A percentile compares a stretch with the other conserved stretches of the same genome.
These are phyloP conservation scores for Clonostachys solani DNA, from an alignment of 2,329 filamentous ascomycete species.

Conservation along the genomic window DNA sequence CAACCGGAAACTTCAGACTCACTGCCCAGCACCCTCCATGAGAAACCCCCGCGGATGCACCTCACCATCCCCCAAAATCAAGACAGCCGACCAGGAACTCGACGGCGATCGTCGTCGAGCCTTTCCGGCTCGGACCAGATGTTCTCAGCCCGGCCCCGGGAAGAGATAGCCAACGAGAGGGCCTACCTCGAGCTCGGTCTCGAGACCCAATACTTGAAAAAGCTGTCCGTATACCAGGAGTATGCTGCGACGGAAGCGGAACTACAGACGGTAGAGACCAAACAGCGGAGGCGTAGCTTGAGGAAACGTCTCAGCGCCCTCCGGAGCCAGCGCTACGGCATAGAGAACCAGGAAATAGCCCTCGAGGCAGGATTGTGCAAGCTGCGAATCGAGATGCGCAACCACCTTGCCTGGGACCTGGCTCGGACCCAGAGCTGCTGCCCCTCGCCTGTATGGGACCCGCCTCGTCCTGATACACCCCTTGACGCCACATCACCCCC, in stretches of 20 bases:
- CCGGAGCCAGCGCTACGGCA: conserved; percentile 34
- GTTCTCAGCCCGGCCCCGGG: conserved; percentile 31
- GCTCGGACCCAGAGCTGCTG: conserved; percentile 11
- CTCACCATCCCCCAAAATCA: not conserved
- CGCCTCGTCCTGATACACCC: conserved; percentile 8
- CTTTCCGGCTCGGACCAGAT: conserved; percentile 8
- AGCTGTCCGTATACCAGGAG: conserved; percentile 28
- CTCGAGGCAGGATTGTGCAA: conserved; percentile 43
- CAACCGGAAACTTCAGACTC: conserved; percentile 1
- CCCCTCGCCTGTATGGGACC: not conserved
- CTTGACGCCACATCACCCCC: conserved; percentile 19
- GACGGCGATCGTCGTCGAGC: not conserved
- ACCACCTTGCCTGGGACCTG: conserved; percentile 30
- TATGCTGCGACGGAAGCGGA: conserved; percentile 29
- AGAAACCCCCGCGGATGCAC: too few relatives aligned
- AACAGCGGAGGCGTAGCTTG: conserved; percentile 9
- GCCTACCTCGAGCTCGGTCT: conserved; percentile 38
- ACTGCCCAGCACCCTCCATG: not conserved
- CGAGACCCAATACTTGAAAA: conserved; percentile 29
- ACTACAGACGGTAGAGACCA: conserved; percentile 12
- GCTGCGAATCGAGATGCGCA: conserved; percentile 42
- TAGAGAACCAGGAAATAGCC: conserved; percentile 38
- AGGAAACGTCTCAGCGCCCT: conserved; percentile 35
- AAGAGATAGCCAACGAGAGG: conserved; percentile 38
- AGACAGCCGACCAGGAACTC: not conserved